Evolutionary conservation across 768 basidiomycete species (phyloP).

Genomic region (Tricholoma bakamatsutake): DNA sequence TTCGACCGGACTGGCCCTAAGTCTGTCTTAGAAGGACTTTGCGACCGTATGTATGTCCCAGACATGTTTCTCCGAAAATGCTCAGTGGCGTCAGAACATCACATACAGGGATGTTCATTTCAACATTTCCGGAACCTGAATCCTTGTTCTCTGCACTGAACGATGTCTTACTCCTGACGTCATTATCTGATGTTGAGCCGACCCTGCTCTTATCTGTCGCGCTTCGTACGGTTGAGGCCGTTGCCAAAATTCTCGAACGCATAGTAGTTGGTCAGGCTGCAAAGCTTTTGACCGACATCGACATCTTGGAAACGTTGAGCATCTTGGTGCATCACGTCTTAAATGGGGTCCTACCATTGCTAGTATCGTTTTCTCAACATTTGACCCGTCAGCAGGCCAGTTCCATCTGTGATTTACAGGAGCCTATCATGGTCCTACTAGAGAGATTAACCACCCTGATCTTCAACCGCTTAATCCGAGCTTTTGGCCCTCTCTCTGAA

Average conservation of each 20-base stretch:
- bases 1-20: constrained; percentile 10
- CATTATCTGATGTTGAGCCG: constrained; percentile 19
- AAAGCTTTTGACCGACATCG: constrained; percentile 7
- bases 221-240: constrained; percentile 23
- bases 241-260: constrained; percentile 13
- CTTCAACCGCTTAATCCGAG: constrained; percentile 11
- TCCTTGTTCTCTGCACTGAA: constrained; percentile 25
- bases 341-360: constrained; percentile 10
- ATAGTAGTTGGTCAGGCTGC: constrained; percentile 2
- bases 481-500: constrained; percentile 10
- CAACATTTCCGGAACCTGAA: constrained; percentile 8
- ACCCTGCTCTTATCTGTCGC: constrained; percentile 23
- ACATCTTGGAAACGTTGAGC: constrained; percentile 17
- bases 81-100: not conserved
- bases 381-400: not conserved
- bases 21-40: constrained; percentile 15
- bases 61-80: not conserved
- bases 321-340: constrained; percentile 14
- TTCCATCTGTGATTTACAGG: not conserved
- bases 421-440: constrained; percentile 11
- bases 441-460: constrained; percentile 11
- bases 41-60: not conserved
- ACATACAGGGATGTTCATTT: constrained; percentile 1
- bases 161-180: constrained; percentile 22
- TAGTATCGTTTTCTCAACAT: constrained; percentile 9